Percentiles rank a stretch among this genome's conserved stretches.
Evolutionary conservation across 2,329 filamentous ascomycete species (phyloP).

Genomic region (Apiospora aurea): DNA sequence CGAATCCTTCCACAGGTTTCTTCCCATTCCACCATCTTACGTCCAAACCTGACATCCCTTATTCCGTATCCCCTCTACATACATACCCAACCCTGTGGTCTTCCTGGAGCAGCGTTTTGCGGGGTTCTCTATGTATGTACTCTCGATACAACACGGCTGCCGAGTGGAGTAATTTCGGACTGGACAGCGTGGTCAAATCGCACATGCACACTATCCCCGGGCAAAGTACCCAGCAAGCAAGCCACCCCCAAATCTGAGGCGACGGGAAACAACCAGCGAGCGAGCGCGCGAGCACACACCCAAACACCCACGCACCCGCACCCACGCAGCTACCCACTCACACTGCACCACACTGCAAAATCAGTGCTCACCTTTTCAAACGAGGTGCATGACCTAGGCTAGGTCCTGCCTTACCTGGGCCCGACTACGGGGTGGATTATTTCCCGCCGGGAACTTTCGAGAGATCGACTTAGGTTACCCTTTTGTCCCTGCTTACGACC

Average conservation of each 20-base stretch:
- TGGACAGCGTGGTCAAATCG: slow-evolving; percentile 16
- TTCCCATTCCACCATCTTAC: neutral
- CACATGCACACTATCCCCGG: neutral
- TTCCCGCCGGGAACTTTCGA: slow-evolving; percentile 14
- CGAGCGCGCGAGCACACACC: neutral
- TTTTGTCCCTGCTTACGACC: slow-evolving; percentile 16
- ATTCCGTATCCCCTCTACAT: neutral
- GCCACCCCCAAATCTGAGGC: neutral
- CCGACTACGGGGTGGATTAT: slow-evolving; percentile 16
- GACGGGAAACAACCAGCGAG: neutral
- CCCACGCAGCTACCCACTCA: neutral
- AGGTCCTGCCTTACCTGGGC: neutral
- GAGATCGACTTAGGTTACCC: slow-evolving; percentile 14
- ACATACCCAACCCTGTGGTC: slow-evolving; percentile 9
- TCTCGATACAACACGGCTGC: neutral
- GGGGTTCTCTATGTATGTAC: slow-evolving; percentile 1
- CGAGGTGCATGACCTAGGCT: neutral
- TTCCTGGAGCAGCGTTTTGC: neutral
- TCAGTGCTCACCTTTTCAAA: neutral
- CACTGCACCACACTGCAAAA: neutral
- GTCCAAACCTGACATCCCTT: neutral
- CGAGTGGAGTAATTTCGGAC: neutral
- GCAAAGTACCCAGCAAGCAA: neutral
- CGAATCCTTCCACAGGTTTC: slow-evolving; percentile 8
- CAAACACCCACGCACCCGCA: neutral